Evolutionary conservation across 306 rosid genomes (phyloP), one percentile per base, ranked within the genome.

Genomic region (Cicer arietinum): DNA sequence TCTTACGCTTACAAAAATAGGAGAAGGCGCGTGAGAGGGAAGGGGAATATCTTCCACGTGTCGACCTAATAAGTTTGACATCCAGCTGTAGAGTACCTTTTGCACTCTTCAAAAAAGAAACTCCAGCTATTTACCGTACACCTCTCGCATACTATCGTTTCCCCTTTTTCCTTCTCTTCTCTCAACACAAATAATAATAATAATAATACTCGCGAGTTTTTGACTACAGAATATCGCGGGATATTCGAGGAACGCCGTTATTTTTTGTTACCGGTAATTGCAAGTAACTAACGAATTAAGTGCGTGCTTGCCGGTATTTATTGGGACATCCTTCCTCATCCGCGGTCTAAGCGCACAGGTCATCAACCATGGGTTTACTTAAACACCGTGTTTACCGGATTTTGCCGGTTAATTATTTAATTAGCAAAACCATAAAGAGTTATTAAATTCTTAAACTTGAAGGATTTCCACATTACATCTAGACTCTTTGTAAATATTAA

Each of bases 351-450:
- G 81, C 78, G 70, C 81, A 84, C 78, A 72, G 67, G 78, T 50
- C 73, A 22, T 22, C 10, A 7, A 18, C 30, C 61, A 76, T 67
- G 75, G 45, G 84, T 77, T 79, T 74, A 73, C 73, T 51, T 67
- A 84, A 67, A 41, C 14, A 10, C 86, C 97, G 83, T 69, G 79
- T 90, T 83, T 88, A 87, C 91, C 79, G 92, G 89, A 73, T 56
- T 75, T 81, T 87, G 91, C 91, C 88, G 89, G 94, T 88, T 78
- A 74, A 78, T 71, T 68, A 73, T 41, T 76, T 35, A 44, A 50
- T 67, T 47, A 57, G 8, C 56, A 2, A n/a, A 50, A 13, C 30
- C 30, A 25, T 2, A 2, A 25, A 25, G 30, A 25, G 30, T 25
- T 25, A 25, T 25, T 25, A 2, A 25, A 25, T 0, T 20, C 22